Percentiles rank a stretch among this genome's conserved stretches.
Conservation (phyloP, 169 alveolate genomes). For the Besnoitia besnoiti region DNA sequence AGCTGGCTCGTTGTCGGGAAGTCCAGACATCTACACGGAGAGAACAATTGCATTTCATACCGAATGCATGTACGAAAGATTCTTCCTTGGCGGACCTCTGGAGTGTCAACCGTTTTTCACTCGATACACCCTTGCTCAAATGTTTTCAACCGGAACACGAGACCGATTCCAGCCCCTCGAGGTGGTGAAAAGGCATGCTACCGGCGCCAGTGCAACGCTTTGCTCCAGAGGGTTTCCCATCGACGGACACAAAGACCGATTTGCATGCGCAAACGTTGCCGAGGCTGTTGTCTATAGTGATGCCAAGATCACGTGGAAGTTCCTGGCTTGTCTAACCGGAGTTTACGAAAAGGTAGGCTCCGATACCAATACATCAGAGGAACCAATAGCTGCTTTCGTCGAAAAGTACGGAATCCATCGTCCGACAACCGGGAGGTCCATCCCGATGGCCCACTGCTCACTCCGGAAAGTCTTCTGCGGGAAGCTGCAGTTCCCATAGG, state of each 20-base stretch:
- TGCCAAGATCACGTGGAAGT: background rate
- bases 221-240: no score
- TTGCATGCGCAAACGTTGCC: no score
- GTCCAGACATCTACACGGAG: conserved; percentile 34
- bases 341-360: background rate
- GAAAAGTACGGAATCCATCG: background rate
- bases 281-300: no score
- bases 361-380: background rate
- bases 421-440: background rate
- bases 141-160: background rate
- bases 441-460: background rate
- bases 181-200: background rate
- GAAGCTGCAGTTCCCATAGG: background rate
- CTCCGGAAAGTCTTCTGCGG: background rate
- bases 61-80: background rate
- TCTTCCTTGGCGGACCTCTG: background rate
- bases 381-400: background rate
- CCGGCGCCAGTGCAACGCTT: background rate
- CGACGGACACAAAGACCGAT: no score
- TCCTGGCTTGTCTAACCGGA: background rate
- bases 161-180: background rate
- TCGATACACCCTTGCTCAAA: background rate
- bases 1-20: conserved; percentile 11
- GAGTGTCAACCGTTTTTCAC: background rate
- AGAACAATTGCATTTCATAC: background rate